A percentile compares a stretch with the other conserved stretches of the same genome.
phyloP scores from a whole-genome alignment of 2,329 filamentous ascomycete genomes.

The Proliferodiscus dingleyae region DNA sequence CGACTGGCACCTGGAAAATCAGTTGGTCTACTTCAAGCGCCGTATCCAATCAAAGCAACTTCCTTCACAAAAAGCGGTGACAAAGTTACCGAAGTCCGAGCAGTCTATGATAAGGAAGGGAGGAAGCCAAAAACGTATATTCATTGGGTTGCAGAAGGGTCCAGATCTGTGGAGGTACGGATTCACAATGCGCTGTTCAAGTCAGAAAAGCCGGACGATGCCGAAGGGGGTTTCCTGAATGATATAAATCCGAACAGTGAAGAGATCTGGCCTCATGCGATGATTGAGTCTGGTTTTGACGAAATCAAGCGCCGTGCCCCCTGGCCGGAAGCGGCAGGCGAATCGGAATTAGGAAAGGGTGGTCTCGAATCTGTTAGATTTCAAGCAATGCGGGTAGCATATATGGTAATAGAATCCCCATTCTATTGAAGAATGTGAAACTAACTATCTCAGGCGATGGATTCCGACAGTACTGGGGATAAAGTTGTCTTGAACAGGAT shows the following conservation, averaged over 20 bases:
- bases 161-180: conserved; percentile 67
- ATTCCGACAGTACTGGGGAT: conserved; percentile 73
- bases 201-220: conserved; percentile 72
- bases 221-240: conserved; percentile 73
- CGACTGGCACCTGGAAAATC: conserved; percentile 69
- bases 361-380: conserved; percentile 77
- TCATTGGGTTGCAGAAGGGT: conserved; percentile 78
- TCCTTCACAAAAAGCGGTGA: conserved; percentile 63
- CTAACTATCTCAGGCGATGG: conserved; percentile 49
- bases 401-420: conserved; percentile 36
- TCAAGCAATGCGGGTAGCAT: conserved; percentile 85
- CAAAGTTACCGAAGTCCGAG: conserved; percentile 60
- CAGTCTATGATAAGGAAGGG: conserved; percentile 64
- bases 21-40: conserved; percentile 68
- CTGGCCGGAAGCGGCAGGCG: conserved; percentile 72
- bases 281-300: conserved; percentile 79
- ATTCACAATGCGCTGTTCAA: conserved; percentile 83
- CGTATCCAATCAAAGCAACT: conserved; percentile 63
- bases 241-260: conserved; percentile 84
- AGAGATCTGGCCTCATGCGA: conserved; percentile 68
- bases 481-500: conserved; percentile 86
- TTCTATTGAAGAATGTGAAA: background rate
- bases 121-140: conserved; percentile 78
- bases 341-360: conserved; percentile 54
- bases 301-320: conserved; percentile 69